Evolutionary conservation across 768 basidiomycete species (phyloP), one percentile per base, ranked within the genome.

Genomic region (Pulveroboletus sp.): DNA sequence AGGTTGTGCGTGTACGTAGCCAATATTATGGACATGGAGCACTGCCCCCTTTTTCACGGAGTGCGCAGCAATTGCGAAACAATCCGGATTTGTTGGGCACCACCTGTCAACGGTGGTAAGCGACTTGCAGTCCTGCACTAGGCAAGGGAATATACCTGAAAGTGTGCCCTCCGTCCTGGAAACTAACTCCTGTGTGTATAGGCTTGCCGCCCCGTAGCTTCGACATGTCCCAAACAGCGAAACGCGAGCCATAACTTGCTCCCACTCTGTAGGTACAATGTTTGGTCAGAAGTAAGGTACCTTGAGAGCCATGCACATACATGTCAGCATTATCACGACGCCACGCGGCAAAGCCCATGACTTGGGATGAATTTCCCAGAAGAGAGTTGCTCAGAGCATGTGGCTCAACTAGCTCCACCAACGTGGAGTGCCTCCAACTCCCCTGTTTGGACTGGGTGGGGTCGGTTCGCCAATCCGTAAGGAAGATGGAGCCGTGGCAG

Each of bases 381-480:
- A 73, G 69, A 4, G 77, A 70, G 39, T 78, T 75, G 7, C 81
- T 74, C 39, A 91, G 63, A 8, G 82, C 76, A 44, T 76, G 71
- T 14, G 89, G 86, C 48, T 90, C 87, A 14, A 83, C 70, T 3
- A 92, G 79, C 64, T 92, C 89, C 17, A 88, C 59, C 39, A 89
- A 67, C 60, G 77, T 83, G 10, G 76, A 76, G 62, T 83, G 79
- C 41, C 83, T 77, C 76, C 83, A 80, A 47, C 69, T 75, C 40
- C 73, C 77, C 47, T 74, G 73, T 47, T 76, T 77, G 17, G 67
- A 69, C 47, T 60, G 76, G 11, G 76, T 75, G 1, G 83, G 83
- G 60, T 89, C 85, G 6, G 83, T 78, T 47, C 84, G 80, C 89
- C 89, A 92, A 69, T 92, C 87, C n/a, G 83, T 81, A 41, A 90